Percentiles rank a stretch among this genome's conserved stretches.
Evolutionary conservation across 768 basidiomycete genomes (phyloP).

Genomic region (Termitomyces sp.): DNA sequence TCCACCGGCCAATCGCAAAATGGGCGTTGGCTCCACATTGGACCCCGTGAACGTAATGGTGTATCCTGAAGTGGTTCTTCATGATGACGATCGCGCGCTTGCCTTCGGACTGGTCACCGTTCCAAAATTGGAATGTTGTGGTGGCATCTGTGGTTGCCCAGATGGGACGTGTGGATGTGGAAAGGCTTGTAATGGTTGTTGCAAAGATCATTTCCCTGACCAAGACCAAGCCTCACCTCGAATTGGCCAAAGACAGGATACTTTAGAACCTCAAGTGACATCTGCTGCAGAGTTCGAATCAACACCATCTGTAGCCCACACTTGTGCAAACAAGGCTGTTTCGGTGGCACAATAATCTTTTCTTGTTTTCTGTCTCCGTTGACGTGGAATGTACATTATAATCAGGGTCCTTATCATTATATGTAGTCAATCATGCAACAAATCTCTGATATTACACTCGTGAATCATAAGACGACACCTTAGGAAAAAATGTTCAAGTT

Average conservation of each 20-base stretch:
- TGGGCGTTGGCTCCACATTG: constrained; percentile 28
- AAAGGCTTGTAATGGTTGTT: constrained; percentile 51
- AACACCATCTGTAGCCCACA: constrained; percentile 17
- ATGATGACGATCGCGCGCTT: constrained; percentile 31
- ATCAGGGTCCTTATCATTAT: neutral
- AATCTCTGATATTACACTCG: neutral
- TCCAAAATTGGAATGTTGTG: constrained; percentile 67
- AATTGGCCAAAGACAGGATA: neutral
- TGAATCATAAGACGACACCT: neutral
- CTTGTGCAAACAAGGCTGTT: constrained; percentile 21
- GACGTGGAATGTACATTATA: neutral
- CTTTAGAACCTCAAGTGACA: neutral
- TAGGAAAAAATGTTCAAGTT: neutral
- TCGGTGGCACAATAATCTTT: neutral
- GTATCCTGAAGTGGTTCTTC: constrained; percentile 32
- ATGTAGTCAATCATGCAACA: neutral
- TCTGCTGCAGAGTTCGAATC: neutral
- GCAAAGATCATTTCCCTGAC: constrained; percentile 25
- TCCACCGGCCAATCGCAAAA: constrained; percentile 40
- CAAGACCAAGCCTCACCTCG: neutral
- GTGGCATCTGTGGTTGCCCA: constrained; percentile 55
- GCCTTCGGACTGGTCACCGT: constrained; percentile 48
- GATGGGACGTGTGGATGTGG: constrained; percentile 49
- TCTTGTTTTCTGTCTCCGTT: neutral
- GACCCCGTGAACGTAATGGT: constrained; percentile 49